phyloP scores from a whole-genome alignment of 345 rosid species.

The Diplotaxis tenuifolia region DNA sequence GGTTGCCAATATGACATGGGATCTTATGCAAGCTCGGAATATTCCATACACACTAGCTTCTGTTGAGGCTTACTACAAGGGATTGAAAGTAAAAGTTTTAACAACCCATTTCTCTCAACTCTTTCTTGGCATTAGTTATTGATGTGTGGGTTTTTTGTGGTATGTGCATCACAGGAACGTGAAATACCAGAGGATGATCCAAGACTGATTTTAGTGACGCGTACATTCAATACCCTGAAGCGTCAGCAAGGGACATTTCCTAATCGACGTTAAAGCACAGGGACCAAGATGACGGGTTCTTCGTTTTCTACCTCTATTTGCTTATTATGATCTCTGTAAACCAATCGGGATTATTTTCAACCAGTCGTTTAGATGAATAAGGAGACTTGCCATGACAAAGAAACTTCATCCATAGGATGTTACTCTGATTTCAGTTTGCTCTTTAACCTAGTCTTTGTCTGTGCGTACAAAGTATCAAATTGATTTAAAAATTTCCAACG shows the following conservation, averaged over 20 bases:
- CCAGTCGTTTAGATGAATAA: constrained; percentile 24
- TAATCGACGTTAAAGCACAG: constrained; percentile 5
- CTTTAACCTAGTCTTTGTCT: not conserved
- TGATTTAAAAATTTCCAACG: constrained; percentile 14
- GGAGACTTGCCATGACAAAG: not conserved
- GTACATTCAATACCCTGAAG: constrained; percentile 44
- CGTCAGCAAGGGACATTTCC: constrained; percentile 39
- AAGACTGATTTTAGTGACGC: constrained; percentile 55
- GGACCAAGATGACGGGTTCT: not conserved
- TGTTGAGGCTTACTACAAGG: constrained; percentile 82
- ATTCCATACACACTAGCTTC: constrained; percentile 45
- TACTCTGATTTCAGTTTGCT: constrained; percentile 10
- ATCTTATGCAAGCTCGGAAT: constrained; percentile 74
- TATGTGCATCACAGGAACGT: constrained; percentile 52
- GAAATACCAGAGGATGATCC: constrained; percentile 84
- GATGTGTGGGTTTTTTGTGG: constrained; percentile 1
- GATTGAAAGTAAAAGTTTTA: constrained; percentile 57
- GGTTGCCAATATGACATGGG: constrained; percentile 86
- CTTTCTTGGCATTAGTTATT: not conserved
- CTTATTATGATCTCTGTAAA: constrained; percentile 20
- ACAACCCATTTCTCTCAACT: not conserved
- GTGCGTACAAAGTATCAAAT: not conserved
- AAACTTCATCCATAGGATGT: not conserved
- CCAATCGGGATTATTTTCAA: not conserved
- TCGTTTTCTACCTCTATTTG: constrained; percentile 3